These are phyloP conservation scores for Magnolia officinalis DNA, from an alignment of 164 flowering plant species.

Conservation along the genomic window DNA sequence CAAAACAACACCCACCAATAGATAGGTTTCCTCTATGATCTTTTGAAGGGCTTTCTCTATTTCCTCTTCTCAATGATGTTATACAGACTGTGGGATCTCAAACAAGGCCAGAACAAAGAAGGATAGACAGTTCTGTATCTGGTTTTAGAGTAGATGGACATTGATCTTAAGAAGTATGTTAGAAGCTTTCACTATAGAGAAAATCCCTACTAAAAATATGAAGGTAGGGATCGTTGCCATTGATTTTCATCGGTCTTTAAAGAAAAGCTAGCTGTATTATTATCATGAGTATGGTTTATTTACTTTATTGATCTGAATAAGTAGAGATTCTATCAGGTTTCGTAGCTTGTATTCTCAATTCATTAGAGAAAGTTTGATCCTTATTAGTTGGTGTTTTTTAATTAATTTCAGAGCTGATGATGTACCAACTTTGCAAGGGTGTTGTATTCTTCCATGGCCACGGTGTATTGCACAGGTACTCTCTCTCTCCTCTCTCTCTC, in stretches of 20 bases:
- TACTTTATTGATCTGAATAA: no score
- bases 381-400: no score
- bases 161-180: slow-evolving; percentile 85
- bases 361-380: no score
- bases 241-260: background rate
- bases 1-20: background rate
- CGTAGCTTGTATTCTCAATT: background rate
- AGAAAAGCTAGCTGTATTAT: background rate
- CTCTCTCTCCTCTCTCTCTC: background rate
- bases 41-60: background rate
- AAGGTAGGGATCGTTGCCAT: slow-evolving; percentile 38
- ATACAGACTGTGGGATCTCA: slow-evolving; percentile 73
- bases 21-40: background rate
- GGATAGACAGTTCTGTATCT: slow-evolving; percentile 86
- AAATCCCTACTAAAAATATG: slow-evolving; percentile 43
- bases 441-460: slow-evolving; percentile 90
- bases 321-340: background rate
- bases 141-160: slow-evolving; percentile 94
- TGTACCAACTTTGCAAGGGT: slow-evolving; percentile 96
- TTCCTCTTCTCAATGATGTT: background rate
- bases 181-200: slow-evolving; percentile 52
- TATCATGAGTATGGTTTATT: background rate
- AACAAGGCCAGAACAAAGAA: slow-evolving; percentile 87
- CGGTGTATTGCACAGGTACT: slow-evolving; percentile 81
- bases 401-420: slow-evolving; percentile 48